A percentile compares a stretch with the other conserved stretches of the same genome.
Conservation (phyloP, 2,329 filamentous ascomycete species). For the Colletotrichum euphorbiae region DNA sequence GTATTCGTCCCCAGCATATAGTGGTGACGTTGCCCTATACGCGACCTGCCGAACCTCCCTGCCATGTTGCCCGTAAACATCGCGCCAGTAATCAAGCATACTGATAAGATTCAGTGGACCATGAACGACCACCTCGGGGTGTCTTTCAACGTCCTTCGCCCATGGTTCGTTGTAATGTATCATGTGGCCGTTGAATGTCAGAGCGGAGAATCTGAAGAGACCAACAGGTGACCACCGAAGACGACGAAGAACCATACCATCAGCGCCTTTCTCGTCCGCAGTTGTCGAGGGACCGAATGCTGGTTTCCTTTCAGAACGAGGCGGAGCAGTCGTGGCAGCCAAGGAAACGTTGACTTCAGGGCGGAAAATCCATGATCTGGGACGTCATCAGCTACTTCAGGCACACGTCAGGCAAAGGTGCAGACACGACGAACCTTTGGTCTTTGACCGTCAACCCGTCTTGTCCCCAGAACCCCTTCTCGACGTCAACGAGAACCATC, state of each 20-base stretch:
- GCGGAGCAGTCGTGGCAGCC: conserved; percentile 40
- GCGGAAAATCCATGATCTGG: conserved; percentile 58
- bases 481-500: conserved; percentile 74
- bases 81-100: conserved; percentile 75
- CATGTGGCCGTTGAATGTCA: conserved; percentile 88
- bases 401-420: neutral
- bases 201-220: conserved; percentile 84
- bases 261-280: neutral
- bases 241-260: conserved; percentile 45
- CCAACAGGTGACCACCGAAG: conserved; percentile 59
- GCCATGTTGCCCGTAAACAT: conserved; percentile 53
- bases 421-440: conserved; percentile 53
- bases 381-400: neutral
- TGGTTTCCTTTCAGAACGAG: neutral
- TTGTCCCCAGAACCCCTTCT: conserved; percentile 68
- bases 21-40: conserved; percentile 76
- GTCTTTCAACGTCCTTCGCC: conserved; percentile 73
- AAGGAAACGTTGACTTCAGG: conserved; percentile 47
- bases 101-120: conserved; percentile 81
- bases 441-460: conserved; percentile 66
- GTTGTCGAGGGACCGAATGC: conserved; percentile 14
- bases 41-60: conserved; percentile 56
- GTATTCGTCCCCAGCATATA: conserved; percentile 76
- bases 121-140: conserved; percentile 80
- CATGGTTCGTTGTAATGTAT: conserved; percentile 84